Conservation (phyloP, 768 basidiomycete species). For the Tephrocybe sp. region DNA sequence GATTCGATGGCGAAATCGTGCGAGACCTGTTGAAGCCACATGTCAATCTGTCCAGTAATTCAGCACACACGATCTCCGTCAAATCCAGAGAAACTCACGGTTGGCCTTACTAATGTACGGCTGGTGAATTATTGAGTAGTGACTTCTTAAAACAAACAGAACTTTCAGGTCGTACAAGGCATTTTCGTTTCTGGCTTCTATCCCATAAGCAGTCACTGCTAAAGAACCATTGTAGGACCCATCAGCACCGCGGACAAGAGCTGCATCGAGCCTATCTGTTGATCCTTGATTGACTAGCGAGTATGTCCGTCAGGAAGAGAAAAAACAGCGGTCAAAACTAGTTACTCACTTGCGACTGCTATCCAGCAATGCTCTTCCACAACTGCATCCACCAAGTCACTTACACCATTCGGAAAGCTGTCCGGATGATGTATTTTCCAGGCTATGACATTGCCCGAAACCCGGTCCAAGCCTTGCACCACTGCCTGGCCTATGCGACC, state of each 20-base stretch:
- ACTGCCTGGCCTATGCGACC: slow-evolving; percentile 40
- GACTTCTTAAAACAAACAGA: background rate
- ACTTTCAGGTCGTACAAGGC: slow-evolving; percentile 34
- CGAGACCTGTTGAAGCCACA: slow-evolving; percentile 14
- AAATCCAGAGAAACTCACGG: slow-evolving; percentile 2
- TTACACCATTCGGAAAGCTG: slow-evolving; percentile 35
- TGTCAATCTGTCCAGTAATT: background rate
- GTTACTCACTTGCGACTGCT: slow-evolving; percentile 39
- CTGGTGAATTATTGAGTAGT: slow-evolving; percentile 8
- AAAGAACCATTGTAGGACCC: slow-evolving; percentile 32
- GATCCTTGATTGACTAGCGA: slow-evolving; percentile 28
- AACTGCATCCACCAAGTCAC: slow-evolving; percentile 36
- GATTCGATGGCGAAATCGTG: slow-evolving; percentile 24
- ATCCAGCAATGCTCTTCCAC: slow-evolving; percentile 44
- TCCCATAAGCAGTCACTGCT: slow-evolving; percentile 37
- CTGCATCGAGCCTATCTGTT: slow-evolving; percentile 24
- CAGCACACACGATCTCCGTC: background rate
- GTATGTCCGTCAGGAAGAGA: background rate
- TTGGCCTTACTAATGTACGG: slow-evolving; percentile 16
- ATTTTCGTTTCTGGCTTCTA: slow-evolving; percentile 43
- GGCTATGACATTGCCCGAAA: slow-evolving; percentile 26
- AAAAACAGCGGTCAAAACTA: background rate
- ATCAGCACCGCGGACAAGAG: slow-evolving; percentile 26
- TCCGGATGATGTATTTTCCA: slow-evolving; percentile 35
- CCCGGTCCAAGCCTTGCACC: slow-evolving; percentile 28